Percentiles rank a stretch among this genome's conserved stretches.
phyloP scores from a whole-genome alignment of 352 stramenopile genomes.

The Saprolegnia diclina region DNA sequence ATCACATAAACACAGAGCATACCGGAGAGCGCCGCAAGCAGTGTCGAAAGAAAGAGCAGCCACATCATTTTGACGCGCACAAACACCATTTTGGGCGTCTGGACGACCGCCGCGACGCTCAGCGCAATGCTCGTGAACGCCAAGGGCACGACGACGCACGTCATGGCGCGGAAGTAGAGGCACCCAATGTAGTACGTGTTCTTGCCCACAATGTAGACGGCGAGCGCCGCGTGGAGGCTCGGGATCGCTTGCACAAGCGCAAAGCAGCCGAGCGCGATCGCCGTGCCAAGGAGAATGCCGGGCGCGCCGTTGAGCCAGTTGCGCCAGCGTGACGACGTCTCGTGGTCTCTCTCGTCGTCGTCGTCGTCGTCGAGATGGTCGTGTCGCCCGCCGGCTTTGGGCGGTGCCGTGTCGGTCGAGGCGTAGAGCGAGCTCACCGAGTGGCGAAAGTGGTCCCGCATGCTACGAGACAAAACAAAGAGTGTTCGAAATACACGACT shows the following conservation, averaged over 20 bases:
- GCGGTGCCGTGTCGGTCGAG: background rate
- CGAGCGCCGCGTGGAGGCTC: background rate
- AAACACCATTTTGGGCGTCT: background rate
- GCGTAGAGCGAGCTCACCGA: background rate
- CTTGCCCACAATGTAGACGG: background rate
- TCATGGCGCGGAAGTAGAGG: slow-evolving; percentile 10
- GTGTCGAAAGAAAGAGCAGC: background rate
- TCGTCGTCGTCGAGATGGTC: background rate
- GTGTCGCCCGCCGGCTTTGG: background rate
- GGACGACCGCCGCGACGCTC: background rate
- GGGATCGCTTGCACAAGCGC: background rate
- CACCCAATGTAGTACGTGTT: background rate
- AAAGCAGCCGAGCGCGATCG: background rate
- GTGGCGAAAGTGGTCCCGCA: background rate
- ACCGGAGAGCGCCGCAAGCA: background rate
- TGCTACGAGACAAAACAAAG: background rate
- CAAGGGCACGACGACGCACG: background rate
- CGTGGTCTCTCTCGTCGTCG: background rate
- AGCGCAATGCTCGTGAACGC: slow-evolving; percentile 4
- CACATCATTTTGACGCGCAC: background rate
- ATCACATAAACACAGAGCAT: background rate
- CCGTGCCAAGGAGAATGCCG: slow-evolving; percentile 7
- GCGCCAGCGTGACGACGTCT: background rate
- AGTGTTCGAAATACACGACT: no score
- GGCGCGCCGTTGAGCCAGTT: slow-evolving; percentile 2